phyloP scores from a whole-genome alignment of 2,329 filamentous ascomycete genomes.

The Sclerotinia nivalis region DNA sequence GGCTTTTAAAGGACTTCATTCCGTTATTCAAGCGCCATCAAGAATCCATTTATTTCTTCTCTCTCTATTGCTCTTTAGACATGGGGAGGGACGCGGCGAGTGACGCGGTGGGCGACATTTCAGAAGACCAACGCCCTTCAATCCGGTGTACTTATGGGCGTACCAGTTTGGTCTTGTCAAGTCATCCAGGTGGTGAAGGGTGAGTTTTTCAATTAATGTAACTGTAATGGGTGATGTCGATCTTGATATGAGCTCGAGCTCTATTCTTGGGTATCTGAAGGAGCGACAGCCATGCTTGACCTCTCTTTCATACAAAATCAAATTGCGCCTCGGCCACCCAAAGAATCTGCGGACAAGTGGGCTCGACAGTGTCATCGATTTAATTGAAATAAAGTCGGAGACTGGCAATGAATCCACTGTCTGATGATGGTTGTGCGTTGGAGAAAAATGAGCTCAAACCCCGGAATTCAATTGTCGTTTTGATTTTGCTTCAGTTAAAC shows the following conservation, averaged over 20 bases:
- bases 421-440: conserved; percentile 46
- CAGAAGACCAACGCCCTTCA: background rate
- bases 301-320: no score
- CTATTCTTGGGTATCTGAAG: background rate
- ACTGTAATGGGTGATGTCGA: background rate
- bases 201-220: background rate
- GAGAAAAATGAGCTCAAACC: conserved; percentile 44
- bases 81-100: background rate
- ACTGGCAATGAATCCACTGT: conserved; percentile 49
- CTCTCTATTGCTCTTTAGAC: background rate
- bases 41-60: no score
- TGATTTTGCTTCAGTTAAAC: conserved; percentile 52
- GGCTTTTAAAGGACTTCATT: no score
- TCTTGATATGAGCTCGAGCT: background rate
- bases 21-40: no score
- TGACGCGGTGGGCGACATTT: background rate
- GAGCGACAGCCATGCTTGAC: no score
- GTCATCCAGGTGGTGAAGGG: background rate
- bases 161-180: background rate
- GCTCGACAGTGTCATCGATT: no score
- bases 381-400: no score
- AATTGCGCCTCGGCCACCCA: no score
- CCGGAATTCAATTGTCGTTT: conserved; percentile 46
- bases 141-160: background rate
- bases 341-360: no score